Percentiles rank a stretch among this genome's conserved stretches.
Conservation (phyloP, 345 rosid genomes). For the Salix udensis region DNA sequence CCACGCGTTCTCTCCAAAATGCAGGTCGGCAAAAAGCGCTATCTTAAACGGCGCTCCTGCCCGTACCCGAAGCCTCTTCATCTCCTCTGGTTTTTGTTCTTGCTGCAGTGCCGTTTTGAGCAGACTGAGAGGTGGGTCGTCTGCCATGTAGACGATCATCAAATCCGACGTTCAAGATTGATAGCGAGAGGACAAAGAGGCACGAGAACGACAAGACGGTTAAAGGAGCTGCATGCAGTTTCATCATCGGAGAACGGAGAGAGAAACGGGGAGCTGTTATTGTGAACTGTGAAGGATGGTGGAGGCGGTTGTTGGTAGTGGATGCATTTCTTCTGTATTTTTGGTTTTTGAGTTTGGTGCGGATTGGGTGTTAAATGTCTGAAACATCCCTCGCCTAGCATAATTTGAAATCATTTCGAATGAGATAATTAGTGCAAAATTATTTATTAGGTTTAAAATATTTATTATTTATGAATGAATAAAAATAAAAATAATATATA, state of each 20-base stretch:
- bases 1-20: constrained; percentile 78
- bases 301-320: background rate
- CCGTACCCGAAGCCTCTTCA: constrained; percentile 24
- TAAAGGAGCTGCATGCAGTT: background rate
- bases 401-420: too few species aligned
- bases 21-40: constrained; percentile 73
- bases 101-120: constrained; percentile 8
- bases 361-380: background rate
- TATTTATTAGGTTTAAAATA: too few species aligned
- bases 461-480: too few species aligned
- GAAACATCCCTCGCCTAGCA: too few species aligned
- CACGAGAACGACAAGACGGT: background rate
- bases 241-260: background rate
- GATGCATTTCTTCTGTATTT: background rate
- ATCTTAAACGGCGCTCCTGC: constrained; percentile 45
- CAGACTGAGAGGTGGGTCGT: background rate
- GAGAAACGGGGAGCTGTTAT: background rate
- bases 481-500: too few species aligned
- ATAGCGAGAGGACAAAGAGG: constrained; percentile 9
- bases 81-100: background rate
- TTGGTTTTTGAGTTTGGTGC: background rate
- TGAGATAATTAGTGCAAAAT: too few species aligned
- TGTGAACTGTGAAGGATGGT: background rate
- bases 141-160: background rate
- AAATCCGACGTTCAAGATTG: constrained; percentile 19